These are phyloP conservation scores for Carex cristatella DNA, from an alignment of 176 grass and related monocot species.

Conservation along the genomic window DNA sequence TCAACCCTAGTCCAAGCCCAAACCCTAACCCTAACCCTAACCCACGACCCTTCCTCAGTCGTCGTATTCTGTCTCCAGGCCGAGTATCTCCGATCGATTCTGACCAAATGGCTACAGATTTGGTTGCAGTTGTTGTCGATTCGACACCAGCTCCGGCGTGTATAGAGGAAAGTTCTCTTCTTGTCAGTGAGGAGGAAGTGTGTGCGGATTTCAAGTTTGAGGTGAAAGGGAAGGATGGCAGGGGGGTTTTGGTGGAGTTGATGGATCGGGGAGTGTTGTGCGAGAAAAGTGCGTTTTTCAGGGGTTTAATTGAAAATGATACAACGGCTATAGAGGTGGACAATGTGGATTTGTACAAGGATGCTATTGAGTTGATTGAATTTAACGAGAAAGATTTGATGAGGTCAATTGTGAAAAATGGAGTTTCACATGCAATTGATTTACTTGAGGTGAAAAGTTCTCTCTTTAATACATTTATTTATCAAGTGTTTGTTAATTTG, in stretches of 20 bases:
- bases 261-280: slow-evolving; percentile 50
- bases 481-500: not conserved
- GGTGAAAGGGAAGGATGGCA: slow-evolving; percentile 55
- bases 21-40: slow-evolving; percentile 13
- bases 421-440: slow-evolving; percentile 53
- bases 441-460: slow-evolving; percentile 64
- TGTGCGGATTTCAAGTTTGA: slow-evolving; percentile 59
- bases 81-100: slow-evolving; percentile 87
- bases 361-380: slow-evolving; percentile 66
- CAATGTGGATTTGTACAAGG: slow-evolving; percentile 61
- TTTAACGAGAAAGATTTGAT: slow-evolving; percentile 33
- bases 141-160: slow-evolving; percentile 2
- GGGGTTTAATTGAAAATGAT: slow-evolving; percentile 22
- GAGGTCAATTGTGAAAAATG: slow-evolving; percentile 48
- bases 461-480: not conserved
- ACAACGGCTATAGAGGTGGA: slow-evolving; percentile 33
- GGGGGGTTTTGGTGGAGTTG: slow-evolving; percentile 58
- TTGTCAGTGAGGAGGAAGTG: slow-evolving; percentile 5
- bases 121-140: not conserved
- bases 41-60: slow-evolving; percentile 50
- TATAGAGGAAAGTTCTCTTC: not conserved
- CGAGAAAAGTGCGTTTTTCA: slow-evolving; percentile 63
- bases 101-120: slow-evolving; percentile 26
- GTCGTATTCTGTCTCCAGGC: slow-evolving; percentile 86
- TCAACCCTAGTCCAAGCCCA: not conserved